A percentile compares a stretch with the other conserved stretches of the same genome.
Evolutionary conservation across 257 asterid genomes (phyloP).

Genomic region (Solanum pimpinellifolium): DNA sequence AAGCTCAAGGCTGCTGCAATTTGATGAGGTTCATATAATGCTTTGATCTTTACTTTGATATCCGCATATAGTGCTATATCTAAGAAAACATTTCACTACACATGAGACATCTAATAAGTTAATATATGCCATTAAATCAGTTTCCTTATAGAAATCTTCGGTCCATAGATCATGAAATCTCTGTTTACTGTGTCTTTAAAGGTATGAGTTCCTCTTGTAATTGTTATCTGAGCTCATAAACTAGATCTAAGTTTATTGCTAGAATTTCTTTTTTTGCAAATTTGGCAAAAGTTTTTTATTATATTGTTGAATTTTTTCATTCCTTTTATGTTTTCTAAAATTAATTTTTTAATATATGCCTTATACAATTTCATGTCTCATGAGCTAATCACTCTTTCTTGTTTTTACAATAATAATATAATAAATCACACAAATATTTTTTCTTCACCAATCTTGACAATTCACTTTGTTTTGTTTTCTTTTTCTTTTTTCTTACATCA

Average conservation of each 20-base stretch:
- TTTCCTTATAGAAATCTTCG: neutral
- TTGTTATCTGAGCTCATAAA: neutral
- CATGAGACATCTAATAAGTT: neutral
- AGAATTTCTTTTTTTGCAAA: neutral
- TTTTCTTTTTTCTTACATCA: neutral
- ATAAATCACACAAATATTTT: neutral
- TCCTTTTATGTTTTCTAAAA: neutral
- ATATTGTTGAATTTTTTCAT: neutral
- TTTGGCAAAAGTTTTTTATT: neutral
- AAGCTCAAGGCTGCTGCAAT: neutral
- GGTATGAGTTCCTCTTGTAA: neutral
- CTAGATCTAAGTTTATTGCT: neutral
- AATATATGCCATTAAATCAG: neutral
- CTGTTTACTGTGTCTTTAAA: neutral
- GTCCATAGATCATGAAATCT: neutral
- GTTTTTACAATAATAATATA: neutral
- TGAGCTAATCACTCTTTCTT: neutral
- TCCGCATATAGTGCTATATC: neutral
- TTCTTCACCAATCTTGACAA: neutral
- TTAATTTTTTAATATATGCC: neutral
- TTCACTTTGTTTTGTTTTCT: neutral
- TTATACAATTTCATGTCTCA: neutral
- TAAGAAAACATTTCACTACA: neutral
- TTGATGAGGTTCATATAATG: too few relatives aligned
- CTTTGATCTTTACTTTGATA: neutral